phyloP scores from a whole-genome alignment of 441 rosid genomes.

The Hura crepitans region DNA sequence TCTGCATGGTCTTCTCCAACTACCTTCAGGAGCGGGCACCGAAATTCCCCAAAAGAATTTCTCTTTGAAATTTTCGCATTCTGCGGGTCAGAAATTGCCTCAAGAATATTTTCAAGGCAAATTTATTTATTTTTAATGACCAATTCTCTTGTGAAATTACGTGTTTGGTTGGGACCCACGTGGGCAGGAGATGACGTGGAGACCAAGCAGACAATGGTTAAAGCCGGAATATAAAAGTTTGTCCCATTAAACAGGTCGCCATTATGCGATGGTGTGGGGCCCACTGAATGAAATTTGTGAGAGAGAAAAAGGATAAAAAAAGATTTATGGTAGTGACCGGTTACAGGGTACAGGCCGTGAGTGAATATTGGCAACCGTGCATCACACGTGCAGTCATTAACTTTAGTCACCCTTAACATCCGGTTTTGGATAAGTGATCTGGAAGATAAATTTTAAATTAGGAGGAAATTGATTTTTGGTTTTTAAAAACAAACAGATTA shows the following conservation, averaged over 20 bases:
- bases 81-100: not conserved
- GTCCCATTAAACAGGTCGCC: not conserved
- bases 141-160: not conserved
- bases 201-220: not conserved
- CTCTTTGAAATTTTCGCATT: not conserved
- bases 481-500: not conserved
- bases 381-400: conserved; percentile 21
- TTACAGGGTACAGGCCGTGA: conserved; percentile 12
- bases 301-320: not conserved
- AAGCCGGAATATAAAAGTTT: not conserved
- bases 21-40: not conserved
- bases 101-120: not conserved
- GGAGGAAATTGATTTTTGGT: not conserved
- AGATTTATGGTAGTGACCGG: not conserved
- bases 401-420: conserved; percentile 9
- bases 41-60: not conserved
- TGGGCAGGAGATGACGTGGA: not conserved
- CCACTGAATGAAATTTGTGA: not conserved
- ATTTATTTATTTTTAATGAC: no score
- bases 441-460: not conserved
- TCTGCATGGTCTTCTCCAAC: not conserved
- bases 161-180: not conserved
- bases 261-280: conserved; percentile 2
- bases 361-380: conserved; percentile 10
- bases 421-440: conserved; percentile 11